Evolutionary conservation across 2,329 filamentous ascomycete genomes (phyloP).

Genomic region (Amesomyces nigricolor): DNA sequence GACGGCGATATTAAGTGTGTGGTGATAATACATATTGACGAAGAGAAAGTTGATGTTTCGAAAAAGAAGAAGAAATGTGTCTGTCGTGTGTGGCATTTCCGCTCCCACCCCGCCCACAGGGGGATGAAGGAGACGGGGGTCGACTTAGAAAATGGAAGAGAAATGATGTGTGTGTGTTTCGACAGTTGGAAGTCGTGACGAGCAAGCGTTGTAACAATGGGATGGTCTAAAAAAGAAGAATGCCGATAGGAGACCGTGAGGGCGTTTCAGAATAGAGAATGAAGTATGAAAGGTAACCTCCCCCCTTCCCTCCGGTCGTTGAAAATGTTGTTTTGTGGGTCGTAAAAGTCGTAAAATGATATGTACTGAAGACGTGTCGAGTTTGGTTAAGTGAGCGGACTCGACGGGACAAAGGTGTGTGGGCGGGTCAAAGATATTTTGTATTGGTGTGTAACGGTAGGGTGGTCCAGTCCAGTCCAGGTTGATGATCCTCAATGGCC

Average conservation of each 20-base stretch:
- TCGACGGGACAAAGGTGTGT: background rate
- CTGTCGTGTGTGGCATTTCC: background rate
- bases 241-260: background rate
- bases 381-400: background rate
- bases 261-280: background rate
- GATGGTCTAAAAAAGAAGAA: background rate
- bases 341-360: too few species aligned
- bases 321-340: too few species aligned
- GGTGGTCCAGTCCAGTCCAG: background rate
- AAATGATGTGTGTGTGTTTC: too few species aligned
- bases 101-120: background rate
- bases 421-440: conserved; percentile 1
- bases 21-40: conserved; percentile 2
- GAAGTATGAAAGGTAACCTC: too few species aligned
- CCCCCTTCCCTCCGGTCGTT: too few species aligned
- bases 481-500: conserved; percentile 11
- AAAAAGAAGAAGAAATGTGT: background rate
- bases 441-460: background rate
- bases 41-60: background rate
- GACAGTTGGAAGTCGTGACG: too few species aligned
- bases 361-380: too few species aligned
- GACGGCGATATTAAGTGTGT: background rate
- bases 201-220: background rate
- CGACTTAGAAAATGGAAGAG: too few species aligned
- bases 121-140: too few species aligned